These are phyloP conservation scores for Debaryomyces prosopidis DNA, from an alignment of 805 yeast species.

Conservation along the genomic window DNA sequence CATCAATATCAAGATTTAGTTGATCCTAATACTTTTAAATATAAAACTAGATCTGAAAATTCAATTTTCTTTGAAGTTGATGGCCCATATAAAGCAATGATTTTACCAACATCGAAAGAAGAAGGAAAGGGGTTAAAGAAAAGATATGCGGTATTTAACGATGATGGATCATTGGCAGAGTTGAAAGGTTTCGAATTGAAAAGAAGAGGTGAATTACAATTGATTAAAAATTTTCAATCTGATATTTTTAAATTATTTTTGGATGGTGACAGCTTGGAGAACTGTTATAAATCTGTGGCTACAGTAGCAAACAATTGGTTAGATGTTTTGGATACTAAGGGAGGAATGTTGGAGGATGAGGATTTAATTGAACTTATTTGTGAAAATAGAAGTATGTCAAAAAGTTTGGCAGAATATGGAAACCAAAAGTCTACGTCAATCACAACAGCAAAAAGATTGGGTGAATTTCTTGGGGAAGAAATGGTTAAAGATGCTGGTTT, in stretches of 20 bases:
- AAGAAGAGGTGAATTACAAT: constrained; percentile 92
- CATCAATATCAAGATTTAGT: constrained; percentile 88
- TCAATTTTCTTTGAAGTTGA: constrained; percentile 97
- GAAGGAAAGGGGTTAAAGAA: constrained; percentile 97
- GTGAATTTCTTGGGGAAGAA: constrained; percentile 92
- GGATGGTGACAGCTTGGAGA: constrained; percentile 76
- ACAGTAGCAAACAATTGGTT: constrained; percentile 94
- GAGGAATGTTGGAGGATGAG: constrained; percentile 85
- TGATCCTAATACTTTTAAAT: constrained; percentile 66
- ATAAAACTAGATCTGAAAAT: constrained; percentile 82
- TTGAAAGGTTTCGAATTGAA: constrained; percentile 95
- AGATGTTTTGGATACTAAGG: constrained; percentile 86
- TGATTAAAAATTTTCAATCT: constrained; percentile 92
- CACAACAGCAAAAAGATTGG: constrained; percentile 89
- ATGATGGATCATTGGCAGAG: constrained; percentile 92
- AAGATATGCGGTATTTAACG: constrained; percentile 94
- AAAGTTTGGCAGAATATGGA: constrained; percentile 84
- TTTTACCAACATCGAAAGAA: constrained; percentile 93
- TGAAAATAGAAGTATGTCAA: constrained; percentile 94
- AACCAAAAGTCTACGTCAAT: constrained; percentile 92
- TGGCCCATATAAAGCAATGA: constrained; percentile 98
- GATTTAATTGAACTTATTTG: constrained; percentile 93
- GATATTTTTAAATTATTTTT: constrained; percentile 90
- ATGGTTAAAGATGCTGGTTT: constrained; percentile 96
- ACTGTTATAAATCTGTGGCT: constrained; percentile 88